These are phyloP conservation scores for Fonsecaea monophora DNA, from an alignment of 2,329 filamentous ascomycete species.

Conservation along the genomic window DNA sequence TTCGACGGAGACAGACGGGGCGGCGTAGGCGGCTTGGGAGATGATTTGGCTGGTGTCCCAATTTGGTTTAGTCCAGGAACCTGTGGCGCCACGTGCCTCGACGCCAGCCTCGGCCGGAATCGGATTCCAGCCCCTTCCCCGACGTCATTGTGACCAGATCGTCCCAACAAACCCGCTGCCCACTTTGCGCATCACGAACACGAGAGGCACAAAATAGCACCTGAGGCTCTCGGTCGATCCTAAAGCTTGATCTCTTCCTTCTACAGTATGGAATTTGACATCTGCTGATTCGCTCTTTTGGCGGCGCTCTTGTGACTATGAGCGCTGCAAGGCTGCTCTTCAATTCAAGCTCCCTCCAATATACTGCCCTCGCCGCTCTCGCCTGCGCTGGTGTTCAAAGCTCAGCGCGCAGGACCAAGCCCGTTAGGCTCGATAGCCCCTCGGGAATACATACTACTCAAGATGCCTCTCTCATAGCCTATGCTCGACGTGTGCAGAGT, in stretches of 20 bases:
- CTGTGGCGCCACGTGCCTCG: background rate
- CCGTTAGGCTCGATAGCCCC: constrained; percentile 34
- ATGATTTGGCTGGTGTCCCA: constrained; percentile 1
- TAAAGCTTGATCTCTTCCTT: background rate
- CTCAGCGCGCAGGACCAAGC: constrained; percentile 17
- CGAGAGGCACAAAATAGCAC: background rate
- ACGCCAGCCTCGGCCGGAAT: background rate
- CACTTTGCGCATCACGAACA: background rate
- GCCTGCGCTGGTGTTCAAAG: constrained; percentile 31
- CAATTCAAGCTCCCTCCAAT: constrained; percentile 21
- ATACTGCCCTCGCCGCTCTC: constrained; percentile 31
- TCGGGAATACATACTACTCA: constrained; percentile 16
- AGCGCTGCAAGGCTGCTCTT: constrained; percentile 37
- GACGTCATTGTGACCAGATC: constrained; percentile 8
- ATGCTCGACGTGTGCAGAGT: constrained; percentile 27
- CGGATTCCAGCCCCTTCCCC: background rate
- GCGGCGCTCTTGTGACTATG: constrained; percentile 39
- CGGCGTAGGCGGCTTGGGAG: background rate
- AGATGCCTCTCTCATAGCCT: constrained; percentile 27
- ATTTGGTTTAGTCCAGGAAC: constrained; percentile 12
- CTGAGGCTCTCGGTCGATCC: background rate
- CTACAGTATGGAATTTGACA: constrained; percentile 28
- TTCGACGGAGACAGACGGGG: background rate
- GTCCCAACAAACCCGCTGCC: constrained; percentile 11
- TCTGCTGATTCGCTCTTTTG: constrained; percentile 23